These are phyloP conservation scores for Sorghum bicolor DNA, from an alignment of 176 grass and related monocot species.

Conservation along the genomic window DNA sequence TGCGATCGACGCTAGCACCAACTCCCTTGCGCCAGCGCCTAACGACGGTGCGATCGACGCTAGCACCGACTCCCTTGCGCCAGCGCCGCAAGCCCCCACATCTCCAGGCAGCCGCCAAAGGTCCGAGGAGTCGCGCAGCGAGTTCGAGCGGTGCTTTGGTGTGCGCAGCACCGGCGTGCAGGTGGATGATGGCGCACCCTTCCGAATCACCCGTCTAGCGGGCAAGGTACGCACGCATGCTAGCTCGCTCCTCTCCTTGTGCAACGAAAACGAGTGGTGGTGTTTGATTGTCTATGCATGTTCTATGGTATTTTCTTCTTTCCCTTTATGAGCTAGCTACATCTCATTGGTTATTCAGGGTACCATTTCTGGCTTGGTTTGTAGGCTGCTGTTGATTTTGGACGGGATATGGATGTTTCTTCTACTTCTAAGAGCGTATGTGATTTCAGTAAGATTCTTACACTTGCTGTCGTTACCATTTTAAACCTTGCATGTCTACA, in stretches of 20 bases:
- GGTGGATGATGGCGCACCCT: background rate
- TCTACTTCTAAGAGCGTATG: accelerated
- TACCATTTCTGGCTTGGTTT: background rate
- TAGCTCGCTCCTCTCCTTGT: too few relatives aligned
- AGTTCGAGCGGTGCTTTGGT: background rate
- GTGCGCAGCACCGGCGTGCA: too few relatives aligned
- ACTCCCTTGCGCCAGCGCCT: too few relatives aligned
- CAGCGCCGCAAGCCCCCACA: too few relatives aligned
- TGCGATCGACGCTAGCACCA: too few relatives aligned
- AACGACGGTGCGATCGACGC: too few relatives aligned
- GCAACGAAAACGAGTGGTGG: too few relatives aligned
- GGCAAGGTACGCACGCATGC: too few relatives aligned
- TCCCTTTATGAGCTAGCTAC: background rate
- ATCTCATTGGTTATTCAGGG: background rate
- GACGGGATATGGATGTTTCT: background rate
- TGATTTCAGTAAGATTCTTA: background rate
- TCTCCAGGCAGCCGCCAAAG: too few relatives aligned
- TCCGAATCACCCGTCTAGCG: background rate
- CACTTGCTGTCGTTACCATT: background rate
- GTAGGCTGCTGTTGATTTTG: background rate
- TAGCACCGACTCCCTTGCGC: too few relatives aligned
- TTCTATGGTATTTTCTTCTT: too few relatives aligned
- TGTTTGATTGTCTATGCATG: too few relatives aligned
- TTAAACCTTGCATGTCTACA: background rate
- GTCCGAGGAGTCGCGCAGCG: background rate